phyloP scores from a whole-genome alignment of 345 rosid species.

The Sisymbrium irio region DNA sequence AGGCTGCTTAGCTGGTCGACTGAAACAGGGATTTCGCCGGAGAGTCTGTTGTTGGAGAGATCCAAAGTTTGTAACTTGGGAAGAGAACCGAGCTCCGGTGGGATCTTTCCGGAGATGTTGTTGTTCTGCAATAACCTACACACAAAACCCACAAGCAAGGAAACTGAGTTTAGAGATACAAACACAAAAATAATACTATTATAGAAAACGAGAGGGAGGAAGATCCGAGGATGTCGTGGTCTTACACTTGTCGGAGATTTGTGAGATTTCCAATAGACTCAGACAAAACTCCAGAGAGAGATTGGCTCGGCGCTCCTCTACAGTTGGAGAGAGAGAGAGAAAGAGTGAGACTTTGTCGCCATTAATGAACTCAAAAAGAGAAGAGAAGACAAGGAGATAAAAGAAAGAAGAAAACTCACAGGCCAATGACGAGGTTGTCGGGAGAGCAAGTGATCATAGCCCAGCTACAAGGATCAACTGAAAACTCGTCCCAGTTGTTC shows the following conservation, averaged over 20 bases:
- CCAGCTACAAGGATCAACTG: constrained; percentile 99
- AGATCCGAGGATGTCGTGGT: constrained; percentile 27
- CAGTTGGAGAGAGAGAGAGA: background rate
- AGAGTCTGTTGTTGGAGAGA: constrained; percentile 72
- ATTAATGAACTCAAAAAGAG: constrained; percentile 18
- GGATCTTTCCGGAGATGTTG: constrained; percentile 74
- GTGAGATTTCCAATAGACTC: constrained; percentile 72
- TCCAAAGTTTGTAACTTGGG: constrained; percentile 77
- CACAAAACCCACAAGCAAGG: background rate
- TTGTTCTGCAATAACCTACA: constrained; percentile 83
- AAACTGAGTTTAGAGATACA: constrained; percentile 4
- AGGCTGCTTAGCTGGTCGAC: constrained; percentile 58
- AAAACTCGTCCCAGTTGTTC: constrained; percentile 88
- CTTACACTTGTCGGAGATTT: constrained; percentile 92
- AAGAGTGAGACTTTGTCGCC: constrained; percentile 3
- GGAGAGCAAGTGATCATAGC: constrained; percentile 89
- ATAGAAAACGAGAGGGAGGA: too few species aligned
- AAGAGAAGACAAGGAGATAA: background rate
- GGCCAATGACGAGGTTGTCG: constrained; percentile 76
- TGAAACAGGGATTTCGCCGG: constrained; percentile 57
- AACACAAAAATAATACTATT: too few species aligned
- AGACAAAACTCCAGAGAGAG: constrained; percentile 75
- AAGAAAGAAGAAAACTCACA: constrained; percentile 39
- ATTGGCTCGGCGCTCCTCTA: constrained; percentile 95
- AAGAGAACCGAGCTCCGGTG: constrained; percentile 67